phyloP scores from a whole-genome alignment of 2,329 filamentous ascomycete genomes.

The Cryphonectria parasitica region DNA sequence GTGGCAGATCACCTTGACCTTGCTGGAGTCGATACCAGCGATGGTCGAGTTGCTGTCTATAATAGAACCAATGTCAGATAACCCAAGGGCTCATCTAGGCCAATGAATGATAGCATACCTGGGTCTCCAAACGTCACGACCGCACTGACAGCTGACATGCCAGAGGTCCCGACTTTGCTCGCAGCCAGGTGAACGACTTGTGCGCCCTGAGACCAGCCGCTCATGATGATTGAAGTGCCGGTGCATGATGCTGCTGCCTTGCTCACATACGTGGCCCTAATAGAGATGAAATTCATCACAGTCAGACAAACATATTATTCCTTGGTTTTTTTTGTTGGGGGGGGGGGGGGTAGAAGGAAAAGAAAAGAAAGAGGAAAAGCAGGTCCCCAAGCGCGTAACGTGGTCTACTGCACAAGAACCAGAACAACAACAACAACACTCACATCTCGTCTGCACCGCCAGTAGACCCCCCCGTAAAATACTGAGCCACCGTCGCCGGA shows the following conservation, averaged over 20 bases:
- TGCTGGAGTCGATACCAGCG: constrained; percentile 26
- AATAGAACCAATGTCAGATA: constrained; percentile 7
- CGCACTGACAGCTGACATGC: constrained; percentile 31
- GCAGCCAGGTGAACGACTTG: constrained; percentile 38
- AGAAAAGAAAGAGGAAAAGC: too few relatives aligned
- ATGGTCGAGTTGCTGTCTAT: constrained; percentile 30
- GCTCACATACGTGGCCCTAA: constrained; percentile 39
- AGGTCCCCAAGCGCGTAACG: too few relatives aligned
- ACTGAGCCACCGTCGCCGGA: constrained; percentile 32
- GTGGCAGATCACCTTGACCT: constrained; percentile 33
- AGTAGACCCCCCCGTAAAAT: constrained; percentile 33
- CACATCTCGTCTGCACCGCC: constrained; percentile 29
- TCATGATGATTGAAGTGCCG: constrained; percentile 45
- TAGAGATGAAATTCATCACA: background rate
- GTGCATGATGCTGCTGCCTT: constrained; percentile 42
- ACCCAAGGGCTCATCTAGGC: background rate
- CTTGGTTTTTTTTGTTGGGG: too few relatives aligned
- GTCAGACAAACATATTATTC: background rate
- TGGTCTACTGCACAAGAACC: background rate
- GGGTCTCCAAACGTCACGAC: constrained; percentile 39
- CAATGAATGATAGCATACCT: constrained; percentile 3
- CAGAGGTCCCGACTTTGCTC: constrained; percentile 27
- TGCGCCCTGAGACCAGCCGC: constrained; percentile 42
- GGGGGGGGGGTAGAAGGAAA: too few relatives aligned
- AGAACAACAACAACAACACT: constrained; percentile 2